Evolutionary conservation across 2,329 filamentous ascomycete species (phyloP), one percentile per base, ranked within the genome.

Genomic region (Cyanodermella asteris): DNA sequence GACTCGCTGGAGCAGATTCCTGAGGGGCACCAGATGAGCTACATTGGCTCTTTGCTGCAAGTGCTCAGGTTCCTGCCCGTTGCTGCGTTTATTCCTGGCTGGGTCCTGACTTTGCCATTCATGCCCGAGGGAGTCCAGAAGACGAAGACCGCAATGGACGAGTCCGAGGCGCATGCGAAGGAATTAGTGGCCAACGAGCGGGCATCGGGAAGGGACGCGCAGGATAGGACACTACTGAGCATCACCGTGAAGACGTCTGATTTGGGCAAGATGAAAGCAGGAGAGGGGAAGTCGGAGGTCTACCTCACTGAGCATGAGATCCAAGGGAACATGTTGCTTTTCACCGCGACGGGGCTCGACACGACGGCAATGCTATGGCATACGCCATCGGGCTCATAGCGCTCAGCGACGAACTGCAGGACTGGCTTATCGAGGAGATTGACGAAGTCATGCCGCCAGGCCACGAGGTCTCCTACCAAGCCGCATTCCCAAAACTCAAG

Each of bases 341-440:
- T 59, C 34, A 57, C 44, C 6, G 39, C 42, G 3, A 55, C 55
- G 4, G 56, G 56, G 3, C 54, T 55, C 31, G 53, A 62, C 31
- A 56, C 53, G 0, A 59, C 56, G 1, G 55, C 3, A 58, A 56
- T 25, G 56, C 55, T 0, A 44, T 64, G 22, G 46, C 51, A 1
- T 65, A 55, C 31, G 50, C 55, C 3, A 34, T 62, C n/a, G 45
- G 48, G 1, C 38, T 60, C 4, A 43, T 64, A 1, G 49, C 56
- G 2, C 37, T 46, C 2, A 41, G 59, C 29, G 55, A 56, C 0
- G 37, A 56, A 25, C 54, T 53, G 42, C 61, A 66, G 37, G 46
- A 50, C 3, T 64, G 61, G 59, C 35, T 65, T 4, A 40, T 41
- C 6, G 56, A 56, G 27, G 62, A 66, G 34, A 42, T 63, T 18